phyloP scores from a whole-genome alignment of 225 moss, liverwort and hornwort genomes.

The Pseudisothecium myosuroides region DNA sequence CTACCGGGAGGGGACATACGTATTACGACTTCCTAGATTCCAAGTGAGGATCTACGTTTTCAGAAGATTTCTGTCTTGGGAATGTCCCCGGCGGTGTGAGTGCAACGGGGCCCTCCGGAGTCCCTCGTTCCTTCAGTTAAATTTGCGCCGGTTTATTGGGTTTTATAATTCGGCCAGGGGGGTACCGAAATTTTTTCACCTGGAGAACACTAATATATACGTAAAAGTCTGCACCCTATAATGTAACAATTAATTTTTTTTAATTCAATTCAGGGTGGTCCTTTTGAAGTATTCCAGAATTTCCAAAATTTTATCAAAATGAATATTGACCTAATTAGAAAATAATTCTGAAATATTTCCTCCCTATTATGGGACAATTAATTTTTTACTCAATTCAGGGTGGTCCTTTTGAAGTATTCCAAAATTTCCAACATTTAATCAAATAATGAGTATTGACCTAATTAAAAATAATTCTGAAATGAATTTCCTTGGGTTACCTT shows the following conservation, averaged over 20 bases:
- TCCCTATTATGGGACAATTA: background rate
- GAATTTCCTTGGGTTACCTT: background rate
- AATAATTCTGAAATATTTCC: background rate
- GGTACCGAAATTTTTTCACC: too few species aligned
- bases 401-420: background rate
- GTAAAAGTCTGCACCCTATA: background rate
- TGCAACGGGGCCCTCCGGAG: background rate
- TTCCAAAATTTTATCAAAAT: background rate
- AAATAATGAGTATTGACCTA: background rate
- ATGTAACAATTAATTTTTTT: too few species aligned
- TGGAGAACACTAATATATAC: too few species aligned
- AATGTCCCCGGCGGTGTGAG: background rate
- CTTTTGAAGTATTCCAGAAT: background rate
- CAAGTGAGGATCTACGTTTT: accelerated
- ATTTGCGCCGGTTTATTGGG: background rate
- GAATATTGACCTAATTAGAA: background rate
- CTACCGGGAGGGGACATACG: background rate
- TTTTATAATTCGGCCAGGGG: background rate
- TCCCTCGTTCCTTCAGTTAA: background rate
- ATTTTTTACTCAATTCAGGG: too few species aligned
- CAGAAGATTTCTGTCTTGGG: background rate
- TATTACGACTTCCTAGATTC: accelerated
- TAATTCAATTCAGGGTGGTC: too few species aligned
- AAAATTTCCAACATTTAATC: too few species aligned
- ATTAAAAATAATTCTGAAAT: background rate